These are phyloP conservation scores for Xylaria palmicola DNA, from an alignment of 495 filamentous ascomycete species.

Conservation along the genomic window DNA sequence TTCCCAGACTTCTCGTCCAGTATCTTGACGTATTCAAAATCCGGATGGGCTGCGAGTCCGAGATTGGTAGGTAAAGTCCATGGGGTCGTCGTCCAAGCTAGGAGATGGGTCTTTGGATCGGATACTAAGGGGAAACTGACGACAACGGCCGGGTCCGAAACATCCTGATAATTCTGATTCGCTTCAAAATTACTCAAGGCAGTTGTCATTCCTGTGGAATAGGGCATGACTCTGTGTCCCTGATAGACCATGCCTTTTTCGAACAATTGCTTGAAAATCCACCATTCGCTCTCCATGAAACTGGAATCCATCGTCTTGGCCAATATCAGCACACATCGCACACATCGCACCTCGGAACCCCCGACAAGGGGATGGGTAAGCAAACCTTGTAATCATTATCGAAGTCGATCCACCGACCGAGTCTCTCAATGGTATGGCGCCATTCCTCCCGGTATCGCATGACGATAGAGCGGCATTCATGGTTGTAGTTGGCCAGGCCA, in stretches of 20 bases:
- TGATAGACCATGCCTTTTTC: constrained; percentile 87
- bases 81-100: constrained; percentile 95
- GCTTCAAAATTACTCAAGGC: constrained; percentile 93
- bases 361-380: neutral
- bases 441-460: constrained; percentile 91
- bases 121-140: constrained; percentile 81
- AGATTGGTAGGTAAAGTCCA: constrained; percentile 92
- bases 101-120: constrained; percentile 66
- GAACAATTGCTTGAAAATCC: constrained; percentile 91
- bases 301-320: constrained; percentile 79
- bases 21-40: constrained; percentile 94
- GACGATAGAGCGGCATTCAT: constrained; percentile 88
- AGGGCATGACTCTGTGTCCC: constrained; percentile 90
- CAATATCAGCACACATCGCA: constrained; percentile 18
- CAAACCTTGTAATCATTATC: constrained; percentile 94
- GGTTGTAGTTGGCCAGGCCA: constrained; percentile 89
- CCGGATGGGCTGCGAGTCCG: constrained; percentile 77
- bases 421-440: constrained; percentile 81
- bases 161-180: constrained; percentile 91
- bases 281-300: constrained; percentile 98
- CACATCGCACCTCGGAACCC: too few relatives aligned
- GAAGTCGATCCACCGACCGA: constrained; percentile 98
- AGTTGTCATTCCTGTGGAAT: constrained; percentile 86
- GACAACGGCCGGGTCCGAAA: constrained; percentile 89
- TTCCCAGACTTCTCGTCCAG: constrained; percentile 76